phyloP scores from a whole-genome alignment of 805 yeast species.

The Metschnikowia anglica region DNA sequence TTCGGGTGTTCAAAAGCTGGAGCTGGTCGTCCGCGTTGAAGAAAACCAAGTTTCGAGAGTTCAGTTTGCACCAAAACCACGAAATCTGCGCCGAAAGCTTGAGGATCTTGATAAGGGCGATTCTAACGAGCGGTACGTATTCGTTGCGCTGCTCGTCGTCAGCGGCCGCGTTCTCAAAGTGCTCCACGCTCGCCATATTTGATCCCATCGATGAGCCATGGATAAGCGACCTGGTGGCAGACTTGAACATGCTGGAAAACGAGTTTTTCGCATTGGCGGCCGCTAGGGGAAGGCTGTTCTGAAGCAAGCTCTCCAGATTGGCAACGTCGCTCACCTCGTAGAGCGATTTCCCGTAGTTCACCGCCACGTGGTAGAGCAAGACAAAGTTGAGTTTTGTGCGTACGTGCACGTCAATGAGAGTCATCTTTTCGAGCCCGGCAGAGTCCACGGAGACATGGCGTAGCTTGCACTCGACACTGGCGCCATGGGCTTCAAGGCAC shows the following conservation, averaged over 20 bases:
- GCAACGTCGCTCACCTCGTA: slow-evolving; percentile 31
- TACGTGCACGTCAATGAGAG: slow-evolving; percentile 15
- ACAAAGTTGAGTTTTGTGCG: slow-evolving; percentile 14
- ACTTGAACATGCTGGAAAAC: slow-evolving; percentile 29
- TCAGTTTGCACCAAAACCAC: slow-evolving; percentile 38
- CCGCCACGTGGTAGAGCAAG: slow-evolving; percentile 22
- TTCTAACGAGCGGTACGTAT: slow-evolving; percentile 28
- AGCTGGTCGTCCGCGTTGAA: slow-evolving; percentile 27
- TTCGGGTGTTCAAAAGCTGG: slow-evolving; percentile 36
- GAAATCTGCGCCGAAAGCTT: slow-evolving; percentile 34
- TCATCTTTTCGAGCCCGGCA: slow-evolving; percentile 27
- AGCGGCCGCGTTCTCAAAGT: slow-evolving; percentile 26
- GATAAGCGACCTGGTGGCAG: slow-evolving; percentile 35
- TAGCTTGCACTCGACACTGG: slow-evolving; percentile 17
- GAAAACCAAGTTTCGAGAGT: slow-evolving; percentile 39
- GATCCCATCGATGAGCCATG: slow-evolving; percentile 23
- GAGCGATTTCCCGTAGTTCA: slow-evolving; percentile 32
- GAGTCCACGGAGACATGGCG: slow-evolving; percentile 39
- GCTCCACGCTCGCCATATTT: slow-evolving; percentile 38
- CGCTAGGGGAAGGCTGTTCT: slow-evolving; percentile 36
- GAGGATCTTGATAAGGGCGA: slow-evolving; percentile 32
- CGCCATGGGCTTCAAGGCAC: slow-evolving; percentile 18
- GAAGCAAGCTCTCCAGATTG: slow-evolving; percentile 31
- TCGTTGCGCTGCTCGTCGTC: slow-evolving; percentile 35
- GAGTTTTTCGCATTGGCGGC: slow-evolving; percentile 27